phyloP scores from a whole-genome alignment of 1,139 yeast species.

The Suhomyces kunorum region DNA sequence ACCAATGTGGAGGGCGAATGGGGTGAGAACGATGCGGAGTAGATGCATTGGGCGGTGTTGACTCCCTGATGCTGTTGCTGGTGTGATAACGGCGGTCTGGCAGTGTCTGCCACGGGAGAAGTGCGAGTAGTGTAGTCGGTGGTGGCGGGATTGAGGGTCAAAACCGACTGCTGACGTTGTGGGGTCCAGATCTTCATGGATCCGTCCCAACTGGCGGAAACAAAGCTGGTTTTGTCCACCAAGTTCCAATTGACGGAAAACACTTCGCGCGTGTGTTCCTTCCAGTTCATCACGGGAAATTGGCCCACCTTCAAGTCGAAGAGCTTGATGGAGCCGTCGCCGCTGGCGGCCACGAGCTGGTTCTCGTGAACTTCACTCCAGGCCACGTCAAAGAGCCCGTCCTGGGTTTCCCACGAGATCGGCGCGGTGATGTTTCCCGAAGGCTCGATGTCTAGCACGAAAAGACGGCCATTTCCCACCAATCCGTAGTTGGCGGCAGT shows the following conservation, averaged over 20 bases:
- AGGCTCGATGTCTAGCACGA: constrained; percentile 64
- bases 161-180: constrained; percentile 53
- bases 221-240: constrained; percentile 70
- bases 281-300: constrained; percentile 75
- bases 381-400: constrained; percentile 81
- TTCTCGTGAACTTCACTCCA: constrained; percentile 94
- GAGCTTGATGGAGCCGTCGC: constrained; percentile 84
- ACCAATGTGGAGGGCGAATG: constrained; percentile 73
- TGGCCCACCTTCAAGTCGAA: constrained; percentile 70
- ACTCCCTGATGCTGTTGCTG: constrained; percentile 31
- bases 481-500: constrained; percentile 91
- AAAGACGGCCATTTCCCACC: constrained; percentile 89
- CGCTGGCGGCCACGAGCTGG: constrained; percentile 79
- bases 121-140: constrained; percentile 31
- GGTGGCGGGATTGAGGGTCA: constrained; percentile 53
- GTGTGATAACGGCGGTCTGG: constrained; percentile 39
- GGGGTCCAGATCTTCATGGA: constrained; percentile 76
- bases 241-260: constrained; percentile 86
- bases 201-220: constrained; percentile 92
- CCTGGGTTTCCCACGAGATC: constrained; percentile 82
- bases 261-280: constrained; percentile 85
- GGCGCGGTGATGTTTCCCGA: constrained; percentile 61
- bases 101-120: constrained; percentile 25
- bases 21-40: constrained; percentile 83
- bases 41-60: constrained; percentile 57